Evolutionary conservation across 2,329 filamentous ascomycete species (phyloP), one percentile per base, ranked within the genome.

Genomic region (Metarhizium album): DNA sequence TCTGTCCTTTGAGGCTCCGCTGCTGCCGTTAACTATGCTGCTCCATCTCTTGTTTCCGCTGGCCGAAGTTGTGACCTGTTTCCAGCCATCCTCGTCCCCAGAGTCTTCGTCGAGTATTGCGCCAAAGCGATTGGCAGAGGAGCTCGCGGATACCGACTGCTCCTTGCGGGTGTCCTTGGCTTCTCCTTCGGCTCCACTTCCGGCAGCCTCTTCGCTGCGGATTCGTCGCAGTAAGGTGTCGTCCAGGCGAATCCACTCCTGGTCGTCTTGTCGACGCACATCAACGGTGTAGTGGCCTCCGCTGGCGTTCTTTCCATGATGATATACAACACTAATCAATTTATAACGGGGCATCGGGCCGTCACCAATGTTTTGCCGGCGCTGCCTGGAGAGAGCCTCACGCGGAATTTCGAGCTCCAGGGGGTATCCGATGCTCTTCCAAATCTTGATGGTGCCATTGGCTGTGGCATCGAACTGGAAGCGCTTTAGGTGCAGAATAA

Each of bases 201-300:
- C 86, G 2, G 89, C 90, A 20, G 97, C 90, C 55, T 97, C 91
- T 62, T 95, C 87, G 55, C 84, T 84, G 50, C 86, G 80, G 35
- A 98, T 82, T 40, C 90, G 85, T 54, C 87, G 82, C 56, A 98
- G 90, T 53, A 89, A 73, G 0, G 93, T 98, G 64, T 98, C 93
- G 61, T 98, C 93, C 58, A 98, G 81, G 50, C 91, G 87, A 51
- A 98, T 86, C 93, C 93, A 98, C 67, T 96, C 90, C 22, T 81
- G 81, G n/a, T 86, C 89, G 64, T 98, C 93, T 67, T 97, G 91
- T 48, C 93, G 85, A 52, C 90, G 83, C 40, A 96, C 86, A 66
- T 98, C 93, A n/a, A 94, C 91, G 1, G 93, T 98, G 68, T 98
- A 98, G 67, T 98, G 93, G 3, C 93, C 93, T 48, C 89, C 90